These are phyloP conservation scores for Mangifera indica DNA, from an alignment of 345 rosid genomes.

Conservation along the genomic window DNA sequence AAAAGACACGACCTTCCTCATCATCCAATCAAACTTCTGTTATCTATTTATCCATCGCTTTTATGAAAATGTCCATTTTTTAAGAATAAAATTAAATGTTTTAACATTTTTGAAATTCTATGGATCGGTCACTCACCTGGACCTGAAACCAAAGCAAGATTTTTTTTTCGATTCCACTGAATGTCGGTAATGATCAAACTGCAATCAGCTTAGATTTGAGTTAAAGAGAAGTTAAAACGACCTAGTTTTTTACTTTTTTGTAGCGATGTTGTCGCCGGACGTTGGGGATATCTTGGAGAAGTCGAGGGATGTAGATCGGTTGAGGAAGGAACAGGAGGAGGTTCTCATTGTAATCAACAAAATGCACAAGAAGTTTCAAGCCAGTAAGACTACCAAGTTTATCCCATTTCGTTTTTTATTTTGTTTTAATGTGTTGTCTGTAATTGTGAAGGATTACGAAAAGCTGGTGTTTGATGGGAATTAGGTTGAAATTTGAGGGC, in stretches of 20 bases:
- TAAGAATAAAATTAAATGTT: no score
- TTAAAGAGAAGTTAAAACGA: neutral
- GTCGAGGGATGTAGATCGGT: slow-evolving; percentile 82
- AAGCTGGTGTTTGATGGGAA: neutral
- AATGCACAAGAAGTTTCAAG: slow-evolving; percentile 81
- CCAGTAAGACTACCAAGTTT: slow-evolving; percentile 41
- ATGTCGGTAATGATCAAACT: slow-evolving; percentile 4
- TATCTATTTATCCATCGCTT: no score
- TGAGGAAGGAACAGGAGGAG: slow-evolving; percentile 69
- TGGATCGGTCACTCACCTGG: neutral
- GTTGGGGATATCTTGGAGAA: slow-evolving; percentile 63
- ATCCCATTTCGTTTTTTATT: neutral
- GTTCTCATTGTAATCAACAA: slow-evolving; percentile 76
- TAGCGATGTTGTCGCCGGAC: slow-evolving; percentile 57
- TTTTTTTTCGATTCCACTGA: neutral
- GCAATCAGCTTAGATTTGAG: slow-evolving; percentile 2
- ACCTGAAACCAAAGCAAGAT: no score
- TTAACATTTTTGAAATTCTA: neutral
- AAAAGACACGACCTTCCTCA: no score
- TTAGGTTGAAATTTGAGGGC: neutral
- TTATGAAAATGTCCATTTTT: neutral
- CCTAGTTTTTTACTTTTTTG: neutral
- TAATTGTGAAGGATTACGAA: no score
- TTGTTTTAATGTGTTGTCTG: neutral
- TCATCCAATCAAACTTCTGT: neutral